Base-by-base conservation (phyloP, 495 filamentous ascomycete genomes). In the Aspergillus conjunctus region DNA sequence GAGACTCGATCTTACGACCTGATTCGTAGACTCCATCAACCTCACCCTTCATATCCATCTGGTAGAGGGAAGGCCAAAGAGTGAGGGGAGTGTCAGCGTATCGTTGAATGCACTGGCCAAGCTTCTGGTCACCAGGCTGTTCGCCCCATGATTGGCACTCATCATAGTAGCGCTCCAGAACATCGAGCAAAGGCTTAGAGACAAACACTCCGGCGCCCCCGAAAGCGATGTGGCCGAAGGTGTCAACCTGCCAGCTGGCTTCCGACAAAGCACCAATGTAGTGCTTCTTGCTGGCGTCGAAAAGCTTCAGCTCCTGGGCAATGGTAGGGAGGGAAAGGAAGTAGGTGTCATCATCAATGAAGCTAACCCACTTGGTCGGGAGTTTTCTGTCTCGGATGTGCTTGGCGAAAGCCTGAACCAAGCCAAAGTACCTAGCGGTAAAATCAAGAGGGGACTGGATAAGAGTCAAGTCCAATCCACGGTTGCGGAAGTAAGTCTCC, bases 281-380 rank as follows among this genome's bases (percentile, higher is more conserved):
- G 55, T 77, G 63, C 37, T 82, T 79, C 58, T 76, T 73, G 34
- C 62, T 71, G 59, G 81, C 73, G 65, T 89, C 79, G 65, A 85
- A 79, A 3, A 81, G 71, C 54, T 80, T 77, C 58, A 90, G 75
- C 58, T 79, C 79, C 48, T 79, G 66, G 39, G 76, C 72, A 2
- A 87, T 72, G 26, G 78, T 77, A 4, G 81, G 65, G 5, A 90
- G 76, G 12, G 85, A 85, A 4, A 87, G 80, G 70, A 90, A 87
- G 75, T 90, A 90, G 20, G 88, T 90, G 70, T 91, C 88, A 71
- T 91, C 87, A 66, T 90, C 87, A 41, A 89, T 78, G 54, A 90
- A 78, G 61, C 77, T 81, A 44, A 87, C 75, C 87, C 87, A 91
- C 50, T 78, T 71, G 20, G 85, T 87, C n/a, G 80, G 72, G 10